These are phyloP conservation scores for Psidium guajava DNA, from an alignment of 345 rosid genomes.

Conservation along the genomic window DNA sequence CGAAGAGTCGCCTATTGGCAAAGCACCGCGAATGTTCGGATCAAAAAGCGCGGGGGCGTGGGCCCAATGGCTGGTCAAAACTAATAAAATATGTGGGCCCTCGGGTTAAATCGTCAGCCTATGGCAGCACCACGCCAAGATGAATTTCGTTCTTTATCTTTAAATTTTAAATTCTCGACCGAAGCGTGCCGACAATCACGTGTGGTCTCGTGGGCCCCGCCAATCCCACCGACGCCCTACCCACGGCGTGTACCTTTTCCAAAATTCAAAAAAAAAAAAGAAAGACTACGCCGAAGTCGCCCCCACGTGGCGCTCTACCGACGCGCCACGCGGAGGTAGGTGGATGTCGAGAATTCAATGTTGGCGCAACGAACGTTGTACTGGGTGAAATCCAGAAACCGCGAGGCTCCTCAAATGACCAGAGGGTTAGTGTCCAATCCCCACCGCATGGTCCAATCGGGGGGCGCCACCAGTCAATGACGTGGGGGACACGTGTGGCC, in stretches of 20 bases:
- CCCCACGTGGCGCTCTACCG: rapidly evolving
- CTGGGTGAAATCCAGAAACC: neutral
- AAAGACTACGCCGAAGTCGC: too few relatives aligned
- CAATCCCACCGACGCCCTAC: neutral
- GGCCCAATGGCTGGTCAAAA: neutral
- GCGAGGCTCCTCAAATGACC: neutral
- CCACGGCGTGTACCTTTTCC: too few relatives aligned
- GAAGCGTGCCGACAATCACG: neutral
- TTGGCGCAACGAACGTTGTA: neutral
- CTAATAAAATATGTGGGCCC: neutral
- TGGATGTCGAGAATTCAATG: neutral
- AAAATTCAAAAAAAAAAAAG: too few relatives aligned
- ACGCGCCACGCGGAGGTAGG: neutral
- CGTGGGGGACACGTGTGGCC: neutral
- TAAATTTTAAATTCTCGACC: neutral
- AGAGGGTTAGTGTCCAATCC: neutral
- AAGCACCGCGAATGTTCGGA: neutral
- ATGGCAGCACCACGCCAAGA: neutral
- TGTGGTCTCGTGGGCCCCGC: neutral
- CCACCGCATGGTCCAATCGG: too few relatives aligned
- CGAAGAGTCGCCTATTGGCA: too few relatives aligned
- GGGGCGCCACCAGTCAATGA: neutral
- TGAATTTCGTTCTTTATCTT: neutral
- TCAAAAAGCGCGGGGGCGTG: neutral
- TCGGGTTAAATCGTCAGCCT: neutral